Evolutionary conservation across 225 moss, liverwort and hornwort genomes (phyloP).

Genomic region (Neckera pumila): DNA sequence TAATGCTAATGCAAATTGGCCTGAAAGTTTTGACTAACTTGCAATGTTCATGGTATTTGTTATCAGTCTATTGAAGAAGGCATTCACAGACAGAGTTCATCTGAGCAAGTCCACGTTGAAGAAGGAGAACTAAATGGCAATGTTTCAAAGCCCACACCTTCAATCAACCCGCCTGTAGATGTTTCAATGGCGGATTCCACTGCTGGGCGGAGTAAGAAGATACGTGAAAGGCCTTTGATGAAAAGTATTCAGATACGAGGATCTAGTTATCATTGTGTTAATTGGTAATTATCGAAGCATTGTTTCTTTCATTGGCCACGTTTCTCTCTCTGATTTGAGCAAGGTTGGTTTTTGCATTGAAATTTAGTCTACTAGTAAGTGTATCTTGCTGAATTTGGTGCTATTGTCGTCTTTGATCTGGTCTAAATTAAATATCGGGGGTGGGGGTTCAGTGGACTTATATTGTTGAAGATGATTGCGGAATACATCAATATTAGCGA

Average conservation of each 20-base stretch:
- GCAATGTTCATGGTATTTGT: neutral
- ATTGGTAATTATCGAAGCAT: constrained; percentile 47
- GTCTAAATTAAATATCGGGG: neutral
- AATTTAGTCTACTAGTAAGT: neutral
- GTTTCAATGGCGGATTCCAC: constrained; percentile 24
- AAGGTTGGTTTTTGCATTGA: neutral
- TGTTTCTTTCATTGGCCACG: neutral
- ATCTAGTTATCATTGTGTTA: constrained; percentile 81
- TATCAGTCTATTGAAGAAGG: constrained; percentile 16
- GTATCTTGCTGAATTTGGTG: neutral
- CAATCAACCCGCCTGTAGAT: constrained; percentile 19
- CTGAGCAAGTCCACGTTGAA: constrained; percentile 10
- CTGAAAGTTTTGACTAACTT: neutral
- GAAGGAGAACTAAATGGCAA: constrained; percentile 50
- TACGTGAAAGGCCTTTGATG: constrained; percentile 62
- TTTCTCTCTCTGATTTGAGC: neutral
- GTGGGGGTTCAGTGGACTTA: constrained; percentile 70
- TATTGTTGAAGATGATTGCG: constrained; percentile 88
- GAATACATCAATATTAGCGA: constrained; percentile 95
- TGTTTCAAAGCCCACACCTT: constrained; percentile 19
- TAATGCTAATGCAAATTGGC: neutral
- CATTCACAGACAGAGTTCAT: neutral
- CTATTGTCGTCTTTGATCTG: neutral
- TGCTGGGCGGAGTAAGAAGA: constrained; percentile 51
- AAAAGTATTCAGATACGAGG: constrained; percentile 81